Conservation (phyloP, 2,329 filamentous ascomycete species). For the Epichloe scottii region DNA sequence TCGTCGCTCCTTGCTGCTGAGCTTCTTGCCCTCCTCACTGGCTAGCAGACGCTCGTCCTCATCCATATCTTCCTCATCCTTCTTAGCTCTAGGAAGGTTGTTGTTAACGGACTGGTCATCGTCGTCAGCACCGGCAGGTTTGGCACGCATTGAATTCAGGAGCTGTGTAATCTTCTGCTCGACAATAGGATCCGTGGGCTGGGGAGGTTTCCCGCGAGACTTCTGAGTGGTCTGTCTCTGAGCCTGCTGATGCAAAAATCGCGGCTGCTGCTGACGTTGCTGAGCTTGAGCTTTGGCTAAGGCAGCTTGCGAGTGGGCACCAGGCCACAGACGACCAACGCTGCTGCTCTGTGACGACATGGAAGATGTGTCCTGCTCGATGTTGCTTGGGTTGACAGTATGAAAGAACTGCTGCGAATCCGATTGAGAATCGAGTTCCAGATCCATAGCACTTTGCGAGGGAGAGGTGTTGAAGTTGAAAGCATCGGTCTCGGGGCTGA, state of each 20-base stretch:
- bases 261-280: constrained; percentile 54
- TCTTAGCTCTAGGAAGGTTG: constrained; percentile 63
- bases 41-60: constrained; percentile 87
- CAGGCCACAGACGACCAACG: constrained; percentile 73
- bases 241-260: constrained; percentile 28
- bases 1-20: constrained; percentile 93
- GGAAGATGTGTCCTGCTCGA: constrained; percentile 45
- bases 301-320: constrained; percentile 85
- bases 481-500: constrained; percentile 49
- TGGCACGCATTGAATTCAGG: constrained; percentile 81
- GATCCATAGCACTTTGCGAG: constrained; percentile 50
- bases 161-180: constrained; percentile 93
- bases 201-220: constrained; percentile 36
- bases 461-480: constrained; percentile 64
- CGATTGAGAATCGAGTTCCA: constrained; percentile 35
- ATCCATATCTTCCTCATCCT: constrained; percentile 98
- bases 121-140: constrained; percentile 41
- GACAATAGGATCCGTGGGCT: constrained; percentile 54
- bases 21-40: constrained; percentile 97
- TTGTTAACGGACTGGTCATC: constrained; percentile 36
- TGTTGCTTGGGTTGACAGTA: constrained; percentile 59
- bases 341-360: constrained; percentile 39
- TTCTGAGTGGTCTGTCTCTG: constrained; percentile 37
- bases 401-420: constrained; percentile 54
- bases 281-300: constrained; percentile 60